Base-by-base conservation (phyloP, 257 asterid genomes). In the Nicotiana knightiana region DNA sequence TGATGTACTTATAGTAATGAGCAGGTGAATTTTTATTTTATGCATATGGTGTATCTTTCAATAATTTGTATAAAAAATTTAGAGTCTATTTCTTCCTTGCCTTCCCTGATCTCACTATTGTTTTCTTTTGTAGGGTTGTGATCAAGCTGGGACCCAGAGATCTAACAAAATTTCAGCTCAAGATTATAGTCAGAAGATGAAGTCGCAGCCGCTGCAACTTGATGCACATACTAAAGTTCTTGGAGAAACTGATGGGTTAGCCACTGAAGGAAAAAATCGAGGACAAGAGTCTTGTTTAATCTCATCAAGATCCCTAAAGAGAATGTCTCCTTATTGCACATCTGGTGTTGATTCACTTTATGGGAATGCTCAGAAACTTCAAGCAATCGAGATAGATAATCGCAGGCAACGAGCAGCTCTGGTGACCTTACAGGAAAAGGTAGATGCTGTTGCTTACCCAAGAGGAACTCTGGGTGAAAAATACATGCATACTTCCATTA, bases 361-460 rank as follows among this genome's bases (percentile, higher is more conserved):
- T 65, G 89, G 84, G 66, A 88, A 55, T 62, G 39, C 63, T 86
- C 83, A 85, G 48, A 88, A 90, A 84, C 35, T 82, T 77, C 87
- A 90, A 89, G 91, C 84, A 78, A 81, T 88, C 53, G 88, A 89
- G 84, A 91, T 86, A 67, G 89, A 85, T 32, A 83, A 87, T 80
- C 81, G 55, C 80, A 85, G 67, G 81, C 90, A 83, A 67, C 86
- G 85, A 77, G 63, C 84, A 83, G 82, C 65, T 65, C 80, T 82
- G 48, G 79, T 77, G 67, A 89, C 87, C 17, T 67, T 55, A 58
- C 87, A 82, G 61, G 91, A 90, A 82, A 89, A 92, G 94, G 93
- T 90, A 88, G 92, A 88, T 88, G 90, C 89, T 91, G 93, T 88
- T 90, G 84, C 91, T 89, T 90, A 85, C 93, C 90, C 89, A 83